These are phyloP conservation scores for Paecilomyces dactylethromorphus DNA, from an alignment of 2,329 filamentous ascomycete species.

Conservation along the genomic window DNA sequence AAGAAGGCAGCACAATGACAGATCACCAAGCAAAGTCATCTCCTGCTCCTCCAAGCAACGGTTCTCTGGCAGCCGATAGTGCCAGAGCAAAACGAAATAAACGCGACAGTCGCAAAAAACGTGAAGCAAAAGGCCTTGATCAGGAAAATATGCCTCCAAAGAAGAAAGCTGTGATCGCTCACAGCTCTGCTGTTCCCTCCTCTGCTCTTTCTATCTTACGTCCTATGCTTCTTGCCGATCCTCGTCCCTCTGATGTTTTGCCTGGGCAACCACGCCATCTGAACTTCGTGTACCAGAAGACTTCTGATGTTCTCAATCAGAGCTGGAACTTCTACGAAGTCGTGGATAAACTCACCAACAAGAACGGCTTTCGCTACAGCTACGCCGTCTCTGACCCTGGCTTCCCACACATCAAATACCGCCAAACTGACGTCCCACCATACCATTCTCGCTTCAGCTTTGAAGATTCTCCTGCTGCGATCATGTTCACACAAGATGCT, in stretches of 20 bases:
- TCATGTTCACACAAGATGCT: slow-evolving; percentile 72
- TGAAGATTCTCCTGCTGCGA: slow-evolving; percentile 80
- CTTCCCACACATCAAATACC: slow-evolving; percentile 86
- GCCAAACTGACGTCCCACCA: slow-evolving; percentile 78
- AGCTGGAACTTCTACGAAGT: slow-evolving; percentile 38
- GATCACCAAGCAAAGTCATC: slow-evolving; percentile 27
- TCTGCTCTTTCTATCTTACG: slow-evolving; percentile 33
- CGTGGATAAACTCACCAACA: slow-evolving; percentile 53
- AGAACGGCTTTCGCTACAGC: slow-evolving; percentile 74
- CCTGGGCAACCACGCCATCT: slow-evolving; percentile 35
- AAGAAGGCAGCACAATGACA: slow-evolving; percentile 18
- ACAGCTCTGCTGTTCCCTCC: slow-evolving; percentile 28
- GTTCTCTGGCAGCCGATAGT: slow-evolving; percentile 22
- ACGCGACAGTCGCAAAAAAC: slow-evolving; percentile 38
- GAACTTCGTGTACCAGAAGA: slow-evolving; percentile 28
- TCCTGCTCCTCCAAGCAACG: slow-evolving; percentile 23
- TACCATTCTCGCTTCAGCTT: slow-evolving; percentile 82
- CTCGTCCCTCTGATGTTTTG: slow-evolving; percentile 28
- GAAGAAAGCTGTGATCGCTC: slow-evolving; percentile 23
- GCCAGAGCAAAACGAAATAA: slow-evolving; percentile 34
- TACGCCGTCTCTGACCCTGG: slow-evolving; percentile 84
- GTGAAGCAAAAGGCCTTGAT: slow-evolving; percentile 36
- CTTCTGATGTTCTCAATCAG: slow-evolving; percentile 26
- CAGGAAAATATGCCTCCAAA: slow-evolving; percentile 28
- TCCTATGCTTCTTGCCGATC: slow-evolving; percentile 34